Evolutionary conservation across 805 yeast species (phyloP), one percentile per base, ranked within the genome.

Genomic region (Metschnikowia reukaufii): DNA sequence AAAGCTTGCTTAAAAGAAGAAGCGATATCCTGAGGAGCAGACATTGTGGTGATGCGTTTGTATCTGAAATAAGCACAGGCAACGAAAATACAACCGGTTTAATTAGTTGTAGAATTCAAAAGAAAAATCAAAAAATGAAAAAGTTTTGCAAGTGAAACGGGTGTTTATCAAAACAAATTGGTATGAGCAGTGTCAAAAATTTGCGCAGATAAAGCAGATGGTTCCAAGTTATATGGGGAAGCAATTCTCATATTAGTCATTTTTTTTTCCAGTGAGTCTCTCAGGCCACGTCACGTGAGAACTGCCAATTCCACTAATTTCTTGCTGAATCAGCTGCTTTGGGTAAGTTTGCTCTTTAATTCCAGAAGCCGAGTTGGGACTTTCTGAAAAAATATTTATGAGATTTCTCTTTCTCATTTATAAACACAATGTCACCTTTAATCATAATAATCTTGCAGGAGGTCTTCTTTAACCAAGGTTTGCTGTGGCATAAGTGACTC

Each of bases 21-120:
- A 50, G 81, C 79, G 57, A 86, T 85, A 63, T 84, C 84, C 66
- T 82, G 83, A 44, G 88, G 87, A 34, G 82, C 70, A 18, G 86
- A 66, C 92, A 86, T 86, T 23, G 19, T 45, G 27, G 9, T 25
- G 9, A 9, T 25, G 29, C 12, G 29, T 25, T 9, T 25, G 29
- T 25, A 25, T 25, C 29, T 13, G 12, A 25, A 25, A 25, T 9
- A 25, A 25, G 12, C 8, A 25, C 8, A 9, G 9, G 9, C 6
- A 23, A 9, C 29, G 8, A 2, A 4, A 13, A 13, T 25, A 13
- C 12, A 25, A 25, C 29, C 12, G 5, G 29, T 2, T 25, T 25
- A 25, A 25, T 9, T 13, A 25, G 29, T 25, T 25, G 12, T 25
- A 9, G 12, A 25, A 9, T 25, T 13, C 8, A 9, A 25, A 25